Percentiles rank a stretch among this genome's conserved stretches.
Evolutionary conservation across 768 basidiomycete genomes (phyloP).

Genomic region (Tulasnella sp.): DNA sequence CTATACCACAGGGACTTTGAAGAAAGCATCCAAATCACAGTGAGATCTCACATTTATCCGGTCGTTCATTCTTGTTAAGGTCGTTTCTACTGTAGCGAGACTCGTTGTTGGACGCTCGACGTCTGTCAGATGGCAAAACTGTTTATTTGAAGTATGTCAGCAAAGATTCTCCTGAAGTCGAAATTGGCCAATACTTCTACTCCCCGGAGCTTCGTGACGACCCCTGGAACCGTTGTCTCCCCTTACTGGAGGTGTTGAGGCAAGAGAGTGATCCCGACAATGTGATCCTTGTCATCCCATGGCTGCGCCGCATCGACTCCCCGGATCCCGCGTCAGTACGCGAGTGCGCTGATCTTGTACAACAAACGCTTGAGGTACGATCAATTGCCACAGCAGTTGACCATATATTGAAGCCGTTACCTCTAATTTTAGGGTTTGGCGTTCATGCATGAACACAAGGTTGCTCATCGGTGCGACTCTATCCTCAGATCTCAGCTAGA

Average conservation of each 20-base stretch:
- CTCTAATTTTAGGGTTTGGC: not conserved
- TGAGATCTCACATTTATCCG: not conserved
- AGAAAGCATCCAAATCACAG: not conserved
- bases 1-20: not conserved
- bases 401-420: not conserved
- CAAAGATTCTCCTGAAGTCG: conserved; percentile 4
- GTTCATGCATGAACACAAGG: conserved; percentile 21
- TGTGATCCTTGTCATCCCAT: conserved; percentile 12
- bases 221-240: conserved; percentile 17
- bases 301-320: conserved; percentile 13
- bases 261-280: not conserved
- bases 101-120: not conserved
- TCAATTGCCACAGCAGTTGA: not conserved
- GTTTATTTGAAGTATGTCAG: conserved; percentile 14
- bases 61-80: not conserved
- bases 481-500: not conserved
- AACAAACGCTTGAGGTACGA: conserved; percentile 23
- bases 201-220: not conserved
- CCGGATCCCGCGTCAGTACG: conserved; percentile 5
- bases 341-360: conserved; percentile 13
- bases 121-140: conserved; percentile 6
- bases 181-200: conserved; percentile 3
- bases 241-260: conserved; percentile 18
- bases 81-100: not conserved
- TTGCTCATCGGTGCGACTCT: conserved; percentile 22